These are phyloP conservation scores for Coffea humblotiana DNA, from an alignment of 305 asterid species.

Conservation along the genomic window DNA sequence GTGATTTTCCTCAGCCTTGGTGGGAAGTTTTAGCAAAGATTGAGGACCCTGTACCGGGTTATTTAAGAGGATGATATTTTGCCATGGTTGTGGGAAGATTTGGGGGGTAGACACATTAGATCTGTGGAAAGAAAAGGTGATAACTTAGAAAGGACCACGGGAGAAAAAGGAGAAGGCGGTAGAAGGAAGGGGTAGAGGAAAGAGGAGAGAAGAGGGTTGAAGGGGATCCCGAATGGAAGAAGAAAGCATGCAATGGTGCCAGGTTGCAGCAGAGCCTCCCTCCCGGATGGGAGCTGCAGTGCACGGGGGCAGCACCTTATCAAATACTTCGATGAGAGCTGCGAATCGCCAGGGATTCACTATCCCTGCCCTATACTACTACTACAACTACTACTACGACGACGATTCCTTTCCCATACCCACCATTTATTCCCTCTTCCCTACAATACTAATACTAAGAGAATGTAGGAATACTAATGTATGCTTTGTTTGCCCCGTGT, in stretches of 20 bases:
- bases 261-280: constrained; percentile 30
- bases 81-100: neutral
- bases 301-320: neutral
- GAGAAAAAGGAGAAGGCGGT: neutral
- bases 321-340: neutral
- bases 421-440: too few species aligned
- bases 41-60: neutral
- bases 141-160: neutral
- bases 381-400: neutral
- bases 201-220: neutral
- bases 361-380: neutral
- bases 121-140: neutral
- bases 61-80: neutral
- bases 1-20: neutral
- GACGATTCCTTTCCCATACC: neutral
- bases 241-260: constrained; percentile 49
- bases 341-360: neutral
- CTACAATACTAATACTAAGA: too few species aligned
- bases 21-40: constrained; percentile 1
- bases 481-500: too few species aligned
- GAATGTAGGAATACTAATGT: too few species aligned
- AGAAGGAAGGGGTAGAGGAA: neutral
- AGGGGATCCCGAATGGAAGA: constrained; percentile 15
- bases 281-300: constrained; percentile 12
- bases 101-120: neutral